Percentiles rank a stretch among this genome's conserved stretches.
phyloP scores from a whole-genome alignment of 1,284 basidiomycete genomes.

The Xerocomus nothofagi region DNA sequence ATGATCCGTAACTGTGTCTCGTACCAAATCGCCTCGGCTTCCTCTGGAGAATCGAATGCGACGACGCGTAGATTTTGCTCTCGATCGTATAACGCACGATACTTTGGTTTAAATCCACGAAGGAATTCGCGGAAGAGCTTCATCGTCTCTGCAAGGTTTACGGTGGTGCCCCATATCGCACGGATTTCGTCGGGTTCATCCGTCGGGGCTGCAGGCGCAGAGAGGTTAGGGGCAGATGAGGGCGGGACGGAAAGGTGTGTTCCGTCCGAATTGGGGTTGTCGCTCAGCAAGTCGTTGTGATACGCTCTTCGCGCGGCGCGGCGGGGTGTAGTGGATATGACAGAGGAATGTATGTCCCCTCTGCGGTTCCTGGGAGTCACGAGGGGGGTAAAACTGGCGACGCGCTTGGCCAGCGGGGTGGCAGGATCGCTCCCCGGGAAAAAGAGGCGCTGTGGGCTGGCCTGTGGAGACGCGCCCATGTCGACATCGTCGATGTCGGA shows the following conservation, averaged over 20 bases:
- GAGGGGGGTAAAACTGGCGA: slow-evolving; percentile 28
- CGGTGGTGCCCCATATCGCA: slow-evolving; percentile 96
- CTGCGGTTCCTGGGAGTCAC: slow-evolving; percentile 28
- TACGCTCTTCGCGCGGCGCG: slow-evolving; percentile 23
- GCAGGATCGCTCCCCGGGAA: slow-evolving; percentile 39
- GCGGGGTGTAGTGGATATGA: slow-evolving; percentile 27
- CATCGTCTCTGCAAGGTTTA: slow-evolving; percentile 90
- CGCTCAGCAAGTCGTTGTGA: slow-evolving; percentile 24
- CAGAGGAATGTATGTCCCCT: slow-evolving; percentile 30
- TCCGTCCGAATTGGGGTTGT: slow-evolving; percentile 54
- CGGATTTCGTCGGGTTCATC: slow-evolving; percentile 80
- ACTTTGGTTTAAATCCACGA: slow-evolving; percentile 91
- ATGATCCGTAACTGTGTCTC: slow-evolving; percentile 84
- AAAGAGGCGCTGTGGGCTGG: slow-evolving; percentile 26
- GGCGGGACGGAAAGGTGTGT: slow-evolving; percentile 55
- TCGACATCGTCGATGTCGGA: slow-evolving; percentile 58
- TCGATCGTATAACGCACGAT: slow-evolving; percentile 77
- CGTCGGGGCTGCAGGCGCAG: slow-evolving; percentile 59
- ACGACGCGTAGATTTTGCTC: slow-evolving; percentile 56
- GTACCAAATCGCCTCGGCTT: slow-evolving; percentile 74
- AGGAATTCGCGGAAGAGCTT: slow-evolving; percentile 88
- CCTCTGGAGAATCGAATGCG: slow-evolving; percentile 58
- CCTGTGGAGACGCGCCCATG: slow-evolving; percentile 44
- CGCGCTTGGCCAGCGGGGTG: slow-evolving; percentile 57
- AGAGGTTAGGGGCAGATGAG: slow-evolving; percentile 66